A percentile compares a stretch with the other conserved stretches of the same genome.
These are phyloP conservation scores for Pyricularia sp. DNA, from an alignment of 2,329 filamentous ascomycete genomes.

Conservation along the genomic window DNA sequence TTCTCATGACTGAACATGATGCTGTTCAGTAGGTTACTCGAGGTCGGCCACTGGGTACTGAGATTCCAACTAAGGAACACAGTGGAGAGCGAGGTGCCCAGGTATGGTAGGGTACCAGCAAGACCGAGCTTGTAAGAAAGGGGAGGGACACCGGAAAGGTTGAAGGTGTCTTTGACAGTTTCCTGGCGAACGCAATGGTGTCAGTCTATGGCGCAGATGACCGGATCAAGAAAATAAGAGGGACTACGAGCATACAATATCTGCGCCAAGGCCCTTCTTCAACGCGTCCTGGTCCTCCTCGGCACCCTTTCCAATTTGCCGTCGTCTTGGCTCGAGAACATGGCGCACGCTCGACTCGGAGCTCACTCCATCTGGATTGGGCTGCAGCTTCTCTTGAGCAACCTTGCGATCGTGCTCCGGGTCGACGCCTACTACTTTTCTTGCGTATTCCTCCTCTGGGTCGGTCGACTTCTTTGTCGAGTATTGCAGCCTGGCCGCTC, in stretches of 20 bases:
- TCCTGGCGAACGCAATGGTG: conserved; percentile 25
- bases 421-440: conserved; percentile 23
- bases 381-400: conserved; percentile 40
- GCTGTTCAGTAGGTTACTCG: conserved; percentile 51
- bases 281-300: conserved; percentile 15
- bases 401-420: conserved; percentile 41
- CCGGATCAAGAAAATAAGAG: conserved; percentile 3
- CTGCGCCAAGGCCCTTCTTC: conserved; percentile 24
- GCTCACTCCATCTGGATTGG: conserved; percentile 48
- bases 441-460: background rate
- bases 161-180: conserved; percentile 57
- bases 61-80: conserved; percentile 74
- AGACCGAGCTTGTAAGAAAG: conserved; percentile 57
- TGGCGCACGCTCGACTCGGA: conserved; percentile 40
- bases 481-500: background rate
- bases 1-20: conserved; percentile 55
- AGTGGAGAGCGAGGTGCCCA: conserved; percentile 71
- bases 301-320: conserved; percentile 6
- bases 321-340: conserved; percentile 26
- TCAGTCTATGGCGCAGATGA: background rate
- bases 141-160: conserved; percentile 48
- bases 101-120: conserved; percentile 72
- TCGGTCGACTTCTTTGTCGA: background rate
- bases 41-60: conserved; percentile 47
- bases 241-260: conserved; percentile 34